Base-by-base conservation (phyloP, 768 basidiomycete genomes). In the Cyclocybe cylindracea region DNA sequence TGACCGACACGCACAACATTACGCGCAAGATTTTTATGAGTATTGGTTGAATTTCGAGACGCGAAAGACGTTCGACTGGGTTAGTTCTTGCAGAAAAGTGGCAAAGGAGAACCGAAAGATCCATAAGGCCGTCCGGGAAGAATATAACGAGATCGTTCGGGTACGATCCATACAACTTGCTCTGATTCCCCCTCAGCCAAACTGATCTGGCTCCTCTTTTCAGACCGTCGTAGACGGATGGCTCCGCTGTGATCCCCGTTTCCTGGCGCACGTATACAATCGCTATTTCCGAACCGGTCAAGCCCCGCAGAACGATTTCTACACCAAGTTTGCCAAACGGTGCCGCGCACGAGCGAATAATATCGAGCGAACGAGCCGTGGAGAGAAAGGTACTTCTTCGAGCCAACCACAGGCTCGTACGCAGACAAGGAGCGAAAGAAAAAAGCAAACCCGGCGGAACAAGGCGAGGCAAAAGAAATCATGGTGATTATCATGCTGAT, bases 21-120 rank as follows among this genome's bases (percentile, higher is more conserved):
- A 61, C 35, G 57, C 50, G 10, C 11, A 57, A 14, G 53, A 48
- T 9, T 67, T 67, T 38, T 67, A 67, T 36, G 39, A 40, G 10
- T 56, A 55, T 41, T 67, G 66, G 66, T 43, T 44, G 1, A 53
- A 36, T 2, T 67, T 67, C 47, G 40, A 61, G 31, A 65, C 66
- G 0, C 8, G 29, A 33, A 67, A 67, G 41, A 53, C 39, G 5
- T 67, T 65, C 39, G 61, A 65, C 2, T 67, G 66, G 66, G 39
- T 65, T 1, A 35, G 46, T 2, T 33, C 9, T 14, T 47, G 11
- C 40, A 50, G 48, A 9, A n/a, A 50, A 44, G 5, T 50, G 7
- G 34, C 16, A 0, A 50, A 43, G 34, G 33, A 44, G n/a, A 43
- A 50, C 40, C 16, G 40, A 24, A 41, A 43, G 8, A n/a, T 50